phyloP scores from a whole-genome alignment of 164 flowering plant genomes.

The Nymphaea thermarum region DNA sequence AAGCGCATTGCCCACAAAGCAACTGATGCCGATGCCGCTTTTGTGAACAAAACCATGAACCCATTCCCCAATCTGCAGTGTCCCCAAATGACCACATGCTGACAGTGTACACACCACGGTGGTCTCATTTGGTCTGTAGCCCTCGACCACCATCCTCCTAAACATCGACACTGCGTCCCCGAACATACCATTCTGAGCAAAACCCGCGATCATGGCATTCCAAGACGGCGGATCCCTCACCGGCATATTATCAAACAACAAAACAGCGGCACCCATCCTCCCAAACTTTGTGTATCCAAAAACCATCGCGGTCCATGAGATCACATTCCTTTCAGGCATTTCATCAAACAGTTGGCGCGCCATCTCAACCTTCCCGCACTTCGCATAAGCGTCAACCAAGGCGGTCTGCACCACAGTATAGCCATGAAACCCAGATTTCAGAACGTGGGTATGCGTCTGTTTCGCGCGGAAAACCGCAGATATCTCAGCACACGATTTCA shows the following conservation, averaged over 20 bases:
- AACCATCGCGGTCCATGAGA: constrained; percentile 62
- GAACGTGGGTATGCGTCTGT: constrained; percentile 36
- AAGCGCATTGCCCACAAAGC: constrained; percentile 32
- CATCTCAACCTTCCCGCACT: constrained; percentile 17
- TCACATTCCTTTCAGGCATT: constrained; percentile 44
- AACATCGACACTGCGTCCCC: constrained; percentile 36
- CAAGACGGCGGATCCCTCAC: constrained; percentile 51
- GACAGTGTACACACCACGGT: constrained; percentile 40
- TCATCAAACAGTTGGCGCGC: constrained; percentile 44
- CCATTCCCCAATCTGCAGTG: constrained; percentile 43
- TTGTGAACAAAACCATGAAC: constrained; percentile 41
- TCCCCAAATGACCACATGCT: constrained; percentile 53
- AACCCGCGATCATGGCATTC: constrained; percentile 59
- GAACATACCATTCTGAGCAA: constrained; percentile 50
- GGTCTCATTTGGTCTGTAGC: constrained; percentile 31
- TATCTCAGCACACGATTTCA: constrained; percentile 27
- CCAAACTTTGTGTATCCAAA: constrained; percentile 43
- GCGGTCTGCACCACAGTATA: constrained; percentile 51
- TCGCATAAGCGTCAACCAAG: constrained; percentile 36
- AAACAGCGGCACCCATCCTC: constrained; percentile 29
- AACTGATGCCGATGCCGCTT: constrained; percentile 18
- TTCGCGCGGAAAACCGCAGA: constrained; percentile 12
- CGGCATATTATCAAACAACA: constrained; percentile 42
- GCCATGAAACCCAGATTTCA: constrained; percentile 34
- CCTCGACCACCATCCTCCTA: constrained; percentile 25